phyloP scores from a whole-genome alignment of 495 filamentous ascomycete species.

The Durotheca rogersii region DNA sequence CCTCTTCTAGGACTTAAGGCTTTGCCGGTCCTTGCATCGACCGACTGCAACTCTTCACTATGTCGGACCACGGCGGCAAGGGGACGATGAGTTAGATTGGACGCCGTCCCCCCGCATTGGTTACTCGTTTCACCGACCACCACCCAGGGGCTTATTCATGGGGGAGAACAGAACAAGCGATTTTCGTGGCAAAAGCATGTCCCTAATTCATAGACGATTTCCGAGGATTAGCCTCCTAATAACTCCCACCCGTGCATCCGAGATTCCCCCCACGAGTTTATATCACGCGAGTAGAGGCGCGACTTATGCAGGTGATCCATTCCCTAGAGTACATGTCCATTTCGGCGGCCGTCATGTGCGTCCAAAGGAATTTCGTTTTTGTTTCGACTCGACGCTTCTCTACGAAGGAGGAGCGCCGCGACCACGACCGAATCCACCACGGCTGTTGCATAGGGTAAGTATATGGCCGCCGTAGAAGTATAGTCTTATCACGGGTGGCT shows the following conservation, averaged over 20 bases:
- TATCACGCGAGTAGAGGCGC: constrained; percentile 52
- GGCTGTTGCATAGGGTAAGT: constrained; percentile 54
- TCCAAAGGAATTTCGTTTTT: constrained; percentile 42
- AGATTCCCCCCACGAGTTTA: constrained; percentile 48
- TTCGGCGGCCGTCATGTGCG: constrained; percentile 47
- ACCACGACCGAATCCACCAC: constrained; percentile 92
- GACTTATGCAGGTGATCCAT: constrained; percentile 48
- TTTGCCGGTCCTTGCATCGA: neutral
- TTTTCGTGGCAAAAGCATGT: constrained; percentile 38
- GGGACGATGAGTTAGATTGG: constrained; percentile 1
- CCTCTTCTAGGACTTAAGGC: too few relatives aligned
- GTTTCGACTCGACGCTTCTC: constrained; percentile 39
- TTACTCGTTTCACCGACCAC: constrained; percentile 16
- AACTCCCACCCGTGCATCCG: constrained; percentile 44
- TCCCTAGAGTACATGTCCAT: constrained; percentile 54
- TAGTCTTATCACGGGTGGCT: constrained; percentile 35
- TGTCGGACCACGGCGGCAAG: neutral
- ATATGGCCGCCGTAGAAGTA: neutral
- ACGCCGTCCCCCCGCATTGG: constrained; percentile 4
- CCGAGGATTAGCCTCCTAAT: constrained; percentile 44
- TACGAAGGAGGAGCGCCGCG: constrained; percentile 72
- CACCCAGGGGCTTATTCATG: constrained; percentile 15
- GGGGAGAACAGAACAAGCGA: constrained; percentile 1
- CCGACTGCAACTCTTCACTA: neutral
- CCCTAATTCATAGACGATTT: constrained; percentile 43